Evolutionary conservation across 805 yeast genomes (phyloP).

Genomic region (Candida dajiaensis): DNA sequence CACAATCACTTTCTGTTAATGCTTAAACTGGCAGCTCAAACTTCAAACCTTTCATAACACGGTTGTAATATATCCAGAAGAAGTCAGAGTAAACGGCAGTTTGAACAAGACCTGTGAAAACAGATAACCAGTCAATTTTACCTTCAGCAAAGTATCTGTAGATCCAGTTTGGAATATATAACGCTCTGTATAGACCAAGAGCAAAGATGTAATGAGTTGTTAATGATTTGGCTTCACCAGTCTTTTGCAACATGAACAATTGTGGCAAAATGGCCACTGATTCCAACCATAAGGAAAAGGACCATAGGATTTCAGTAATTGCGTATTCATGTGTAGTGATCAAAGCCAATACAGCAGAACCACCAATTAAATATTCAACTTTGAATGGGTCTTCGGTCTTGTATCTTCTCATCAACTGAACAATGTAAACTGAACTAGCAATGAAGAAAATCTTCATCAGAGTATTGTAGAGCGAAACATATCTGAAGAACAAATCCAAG

Average conservation of each 20-base stretch:
- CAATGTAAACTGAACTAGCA: constrained; percentile 65
- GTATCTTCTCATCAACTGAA: constrained; percentile 59
- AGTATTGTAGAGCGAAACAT: constrained; percentile 66
- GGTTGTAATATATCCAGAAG: constrained; percentile 83
- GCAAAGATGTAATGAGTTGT: constrained; percentile 94
- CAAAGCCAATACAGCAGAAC: constrained; percentile 51
- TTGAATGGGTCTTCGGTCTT: constrained; percentile 55
- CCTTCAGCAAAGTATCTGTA: constrained; percentile 69
- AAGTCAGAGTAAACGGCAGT: constrained; percentile 89
- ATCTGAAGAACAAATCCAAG: constrained; percentile 38
- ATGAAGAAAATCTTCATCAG: constrained; percentile 80
- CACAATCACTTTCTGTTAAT: no score
- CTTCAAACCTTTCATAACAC: constrained; percentile 73
- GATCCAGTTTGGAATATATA: constrained; percentile 93
- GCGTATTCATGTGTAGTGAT: constrained; percentile 64
- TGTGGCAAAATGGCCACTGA: constrained; percentile 91
- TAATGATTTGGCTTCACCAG: constrained; percentile 82
- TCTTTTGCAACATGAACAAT: constrained; percentile 79
- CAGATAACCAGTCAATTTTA: constrained; percentile 61
- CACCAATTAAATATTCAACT: constrained; percentile 61
- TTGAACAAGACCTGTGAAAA: constrained; percentile 79
- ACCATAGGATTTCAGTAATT: constrained; percentile 67
- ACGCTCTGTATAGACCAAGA: constrained; percentile 80
- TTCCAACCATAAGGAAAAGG: constrained; percentile 90
- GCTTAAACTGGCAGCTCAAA: constrained; percentile 57